phyloP scores from a whole-genome alignment of 2,329 filamentous ascomycete genomes.

The Colletotrichum shisoi region DNA sequence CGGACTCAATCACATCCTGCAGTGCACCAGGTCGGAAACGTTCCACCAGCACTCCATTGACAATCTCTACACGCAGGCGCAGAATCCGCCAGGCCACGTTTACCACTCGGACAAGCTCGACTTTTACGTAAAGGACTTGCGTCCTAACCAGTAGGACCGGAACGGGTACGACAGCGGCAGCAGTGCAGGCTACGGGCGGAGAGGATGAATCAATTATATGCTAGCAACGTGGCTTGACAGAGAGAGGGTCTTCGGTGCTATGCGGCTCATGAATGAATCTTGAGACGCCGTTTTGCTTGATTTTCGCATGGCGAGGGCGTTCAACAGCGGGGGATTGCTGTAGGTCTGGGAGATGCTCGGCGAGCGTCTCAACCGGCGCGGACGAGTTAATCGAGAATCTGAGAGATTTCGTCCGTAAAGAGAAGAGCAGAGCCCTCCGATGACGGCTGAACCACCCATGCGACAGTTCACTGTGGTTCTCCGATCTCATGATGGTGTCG shows the following conservation, averaged over 20 bases:
- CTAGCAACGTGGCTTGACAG: neutral
- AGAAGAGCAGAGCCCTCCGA: neutral
- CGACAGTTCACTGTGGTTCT: neutral
- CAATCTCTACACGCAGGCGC: slow-evolving; percentile 80
- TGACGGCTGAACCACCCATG: neutral
- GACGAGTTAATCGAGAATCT: slow-evolving; percentile 1
- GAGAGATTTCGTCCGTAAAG: slow-evolving; percentile 1
- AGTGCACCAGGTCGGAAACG: slow-evolving; percentile 77
- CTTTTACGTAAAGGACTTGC: slow-evolving; percentile 65
- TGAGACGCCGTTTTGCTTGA: slow-evolving; percentile 17
- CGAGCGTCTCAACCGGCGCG: slow-evolving; percentile 1
- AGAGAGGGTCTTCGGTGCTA: no score
- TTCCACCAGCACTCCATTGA: slow-evolving; percentile 78
- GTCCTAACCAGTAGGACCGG: slow-evolving; percentile 47
- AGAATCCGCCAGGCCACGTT: slow-evolving; percentile 72
- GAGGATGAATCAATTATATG: neutral
- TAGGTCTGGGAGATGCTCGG: neutral
- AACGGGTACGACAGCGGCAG: neutral
- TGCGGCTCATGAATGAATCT: neutral
- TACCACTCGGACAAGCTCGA: slow-evolving; percentile 72
- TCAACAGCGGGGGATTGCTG: slow-evolving; percentile 7
- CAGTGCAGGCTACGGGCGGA: neutral
- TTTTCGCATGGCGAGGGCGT: slow-evolving; percentile 38
- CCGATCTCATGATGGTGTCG: neutral
- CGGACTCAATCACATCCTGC: slow-evolving; percentile 82